phyloP scores from a whole-genome alignment of 2,329 filamentous ascomycete species.

The Fusarium drepaniforme region DNA sequence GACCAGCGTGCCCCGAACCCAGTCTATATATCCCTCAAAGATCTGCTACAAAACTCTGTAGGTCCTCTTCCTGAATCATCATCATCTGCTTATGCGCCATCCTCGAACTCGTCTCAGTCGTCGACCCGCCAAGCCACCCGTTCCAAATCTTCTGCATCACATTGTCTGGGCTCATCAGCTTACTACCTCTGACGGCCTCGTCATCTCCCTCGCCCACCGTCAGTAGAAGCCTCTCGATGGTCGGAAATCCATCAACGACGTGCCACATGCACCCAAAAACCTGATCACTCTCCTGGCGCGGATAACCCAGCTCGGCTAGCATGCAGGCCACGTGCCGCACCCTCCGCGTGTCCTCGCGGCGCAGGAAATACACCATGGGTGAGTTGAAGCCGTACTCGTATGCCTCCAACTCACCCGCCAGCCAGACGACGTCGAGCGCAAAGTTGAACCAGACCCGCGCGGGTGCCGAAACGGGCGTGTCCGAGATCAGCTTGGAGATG shows the following conservation, averaged over 20 bases:
- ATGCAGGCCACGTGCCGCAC: constrained; percentile 59
- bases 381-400: constrained; percentile 61
- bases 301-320: constrained; percentile 58
- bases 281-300: constrained; percentile 56
- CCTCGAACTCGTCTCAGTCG: constrained; percentile 52
- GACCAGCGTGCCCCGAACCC: neutral
- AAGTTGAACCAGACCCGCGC: constrained; percentile 63
- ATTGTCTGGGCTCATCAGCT: constrained; percentile 49
- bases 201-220: constrained; percentile 55
- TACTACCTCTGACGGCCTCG: constrained; percentile 46
- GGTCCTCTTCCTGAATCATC: constrained; percentile 57
- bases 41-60: constrained; percentile 49
- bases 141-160: constrained; percentile 63
- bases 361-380: constrained; percentile 63
- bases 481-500: constrained; percentile 55
- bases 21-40: constrained; percentile 13
- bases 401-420: constrained; percentile 62
- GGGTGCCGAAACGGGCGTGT: constrained; percentile 49
- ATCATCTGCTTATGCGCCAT: constrained; percentile 58
- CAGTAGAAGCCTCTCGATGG: constrained; percentile 52
- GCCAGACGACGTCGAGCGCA: constrained; percentile 58
- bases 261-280: constrained; percentile 63
- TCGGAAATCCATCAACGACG: constrained; percentile 59
- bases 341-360: constrained; percentile 55
- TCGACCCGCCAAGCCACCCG: constrained; percentile 57